phyloP scores from a whole-genome alignment of 129 eudicot species.

The Ambrosia artemisiifolia region DNA sequence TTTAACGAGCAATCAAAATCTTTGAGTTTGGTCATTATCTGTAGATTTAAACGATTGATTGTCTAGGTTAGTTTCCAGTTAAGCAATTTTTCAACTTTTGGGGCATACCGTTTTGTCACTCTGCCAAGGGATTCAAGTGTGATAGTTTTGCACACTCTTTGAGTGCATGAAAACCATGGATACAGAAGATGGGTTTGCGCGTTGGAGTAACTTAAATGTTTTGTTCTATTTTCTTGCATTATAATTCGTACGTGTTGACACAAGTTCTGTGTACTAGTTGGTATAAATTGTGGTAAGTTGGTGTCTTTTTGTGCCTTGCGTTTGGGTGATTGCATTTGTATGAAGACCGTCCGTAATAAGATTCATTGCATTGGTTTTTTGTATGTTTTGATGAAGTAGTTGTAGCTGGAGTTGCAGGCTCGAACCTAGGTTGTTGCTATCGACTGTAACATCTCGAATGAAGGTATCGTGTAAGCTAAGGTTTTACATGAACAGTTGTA shows the following conservation, averaged over 20 bases:
- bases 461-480: no score
- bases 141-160: constrained; percentile 8
- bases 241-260: neutral
- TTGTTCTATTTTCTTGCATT: neutral
- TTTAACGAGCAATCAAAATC: constrained; percentile 12
- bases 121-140: constrained; percentile 16
- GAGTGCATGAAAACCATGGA: no score
- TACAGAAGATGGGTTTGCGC: neutral
- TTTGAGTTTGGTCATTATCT: neutral
- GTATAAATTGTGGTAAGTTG: neutral
- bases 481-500: no score
- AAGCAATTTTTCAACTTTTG: constrained; percentile 6
- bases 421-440: no score
- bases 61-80: constrained; percentile 2
- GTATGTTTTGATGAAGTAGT: no score
- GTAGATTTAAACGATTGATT: constrained; percentile 10
- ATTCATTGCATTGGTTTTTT: no score
- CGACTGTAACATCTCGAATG: no score
- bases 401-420: no score
- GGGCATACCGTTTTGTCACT: neutral
- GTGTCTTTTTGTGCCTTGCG: neutral
- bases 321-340: neutral
- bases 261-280: neutral
- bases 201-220: neutral
- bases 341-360: neutral